Evolutionary conservation across 805 yeast species (phyloP).

Genomic region (Middelhovenomyces tepae): DNA sequence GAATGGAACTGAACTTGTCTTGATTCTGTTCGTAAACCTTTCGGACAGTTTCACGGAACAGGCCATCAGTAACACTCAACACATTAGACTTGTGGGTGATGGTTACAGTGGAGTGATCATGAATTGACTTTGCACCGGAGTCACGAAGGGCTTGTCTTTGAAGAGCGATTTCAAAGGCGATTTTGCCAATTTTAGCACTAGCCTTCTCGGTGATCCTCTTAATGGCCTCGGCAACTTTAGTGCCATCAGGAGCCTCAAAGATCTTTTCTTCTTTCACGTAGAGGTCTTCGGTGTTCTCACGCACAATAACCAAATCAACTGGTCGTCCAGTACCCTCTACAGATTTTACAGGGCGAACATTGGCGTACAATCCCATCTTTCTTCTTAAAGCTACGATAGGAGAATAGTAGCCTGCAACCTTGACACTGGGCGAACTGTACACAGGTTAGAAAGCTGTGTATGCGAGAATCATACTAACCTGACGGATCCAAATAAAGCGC

Average conservation of each 20-base stretch:
- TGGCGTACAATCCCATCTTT: constrained; percentile 89
- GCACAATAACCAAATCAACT: constrained; percentile 94
- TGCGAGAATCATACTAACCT: too few relatives aligned
- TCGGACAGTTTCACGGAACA: constrained; percentile 83
- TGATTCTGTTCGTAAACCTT: constrained; percentile 49
- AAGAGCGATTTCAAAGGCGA: constrained; percentile 87
- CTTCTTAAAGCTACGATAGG: constrained; percentile 98
- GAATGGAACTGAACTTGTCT: constrained; percentile 48
- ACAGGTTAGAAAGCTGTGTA: too few relatives aligned
- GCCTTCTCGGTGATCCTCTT: constrained; percentile 92
- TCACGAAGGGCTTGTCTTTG: constrained; percentile 79
- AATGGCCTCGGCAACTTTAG: constrained; percentile 92
- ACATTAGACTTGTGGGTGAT: constrained; percentile 97
- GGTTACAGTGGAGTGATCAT: constrained; percentile 64
- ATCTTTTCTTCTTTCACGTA: constrained; percentile 89
- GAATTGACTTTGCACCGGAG: constrained; percentile 29
- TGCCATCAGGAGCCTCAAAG: constrained; percentile 68
- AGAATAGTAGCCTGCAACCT: constrained; percentile 94
- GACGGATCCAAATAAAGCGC: constrained; percentile 97
- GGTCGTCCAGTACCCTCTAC: constrained; percentile 80
- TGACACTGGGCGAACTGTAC: constrained; percentile 83
- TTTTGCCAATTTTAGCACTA: constrained; percentile 73
- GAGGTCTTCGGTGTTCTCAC: constrained; percentile 97
- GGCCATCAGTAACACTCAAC: constrained; percentile 83
- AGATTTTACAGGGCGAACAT: constrained; percentile 94